Percentiles rank a stretch among this genome's conserved stretches.
Conservation (phyloP, 2,329 filamentous ascomycete genomes). For the Ilyonectria destructans region DNA sequence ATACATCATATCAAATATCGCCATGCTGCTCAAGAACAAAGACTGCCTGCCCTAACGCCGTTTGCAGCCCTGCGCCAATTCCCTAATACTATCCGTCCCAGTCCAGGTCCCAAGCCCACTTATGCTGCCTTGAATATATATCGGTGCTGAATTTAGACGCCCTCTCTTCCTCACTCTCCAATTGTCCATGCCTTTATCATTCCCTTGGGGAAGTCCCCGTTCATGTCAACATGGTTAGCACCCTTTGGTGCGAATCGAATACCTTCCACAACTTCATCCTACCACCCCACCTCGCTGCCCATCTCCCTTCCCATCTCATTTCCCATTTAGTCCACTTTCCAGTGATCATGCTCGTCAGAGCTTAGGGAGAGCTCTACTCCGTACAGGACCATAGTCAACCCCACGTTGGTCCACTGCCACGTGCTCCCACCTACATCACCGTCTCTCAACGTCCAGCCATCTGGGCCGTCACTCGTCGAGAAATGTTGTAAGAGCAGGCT, state of each 20-base stretch:
- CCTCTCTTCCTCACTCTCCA: conserved; percentile 27
- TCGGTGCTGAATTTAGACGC: conserved; percentile 35
- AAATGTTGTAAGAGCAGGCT: conserved; percentile 97
- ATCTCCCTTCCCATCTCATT: not conserved
- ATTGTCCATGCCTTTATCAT: conserved; percentile 12
- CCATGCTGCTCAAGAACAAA: conserved; percentile 54
- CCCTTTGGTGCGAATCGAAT: conserved; percentile 19
- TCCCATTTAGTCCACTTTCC: conserved; percentile 88
- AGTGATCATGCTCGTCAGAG: conserved; percentile 89
- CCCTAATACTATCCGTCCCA: conserved; percentile 42
- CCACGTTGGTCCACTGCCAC: conserved; percentile 95
- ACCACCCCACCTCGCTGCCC: not conserved
- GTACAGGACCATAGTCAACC: conserved; percentile 90
- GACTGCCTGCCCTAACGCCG: conserved; percentile 53
- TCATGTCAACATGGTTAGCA: conserved; percentile 30
- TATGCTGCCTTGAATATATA: conserved; percentile 42
- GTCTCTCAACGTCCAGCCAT: conserved; percentile 88
- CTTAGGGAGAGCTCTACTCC: conserved; percentile 91
- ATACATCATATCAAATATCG: conserved; percentile 51
- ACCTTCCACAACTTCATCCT: not conserved
- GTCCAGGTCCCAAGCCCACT: conserved; percentile 42
- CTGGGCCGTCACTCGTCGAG: conserved; percentile 79
- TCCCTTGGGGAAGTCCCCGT: conserved; percentile 20
- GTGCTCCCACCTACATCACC: conserved; percentile 86
- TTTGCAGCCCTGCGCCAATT: conserved; percentile 45